A percentile compares a stretch with the other conserved stretches of the same genome.
Evolutionary conservation across 805 yeast species (phyloP).

Genomic region (Candida oleophila): DNA sequence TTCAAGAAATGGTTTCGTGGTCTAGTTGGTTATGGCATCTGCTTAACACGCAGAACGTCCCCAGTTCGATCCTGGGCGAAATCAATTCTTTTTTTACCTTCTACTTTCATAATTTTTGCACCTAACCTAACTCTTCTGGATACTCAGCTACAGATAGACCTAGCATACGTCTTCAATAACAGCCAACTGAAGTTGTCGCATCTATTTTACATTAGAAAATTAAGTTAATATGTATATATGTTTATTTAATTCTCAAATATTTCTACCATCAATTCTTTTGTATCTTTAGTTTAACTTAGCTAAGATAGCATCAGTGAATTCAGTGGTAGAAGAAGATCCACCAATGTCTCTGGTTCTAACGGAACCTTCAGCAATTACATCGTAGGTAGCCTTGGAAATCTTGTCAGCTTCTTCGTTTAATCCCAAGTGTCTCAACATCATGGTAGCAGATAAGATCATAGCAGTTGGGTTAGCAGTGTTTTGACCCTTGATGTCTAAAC

Average conservation of each 20-base stretch:
- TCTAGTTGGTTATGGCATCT: slow-evolving; percentile 85
- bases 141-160: background rate
- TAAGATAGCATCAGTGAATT: slow-evolving; percentile 90
- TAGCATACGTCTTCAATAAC: background rate
- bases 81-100: slow-evolving; percentile 51
- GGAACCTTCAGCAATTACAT: slow-evolving; percentile 86
- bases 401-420: slow-evolving; percentile 80
- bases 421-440: slow-evolving; percentile 95
- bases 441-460: slow-evolving; percentile 85
- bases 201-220: background rate
- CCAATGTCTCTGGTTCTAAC: slow-evolving; percentile 87
- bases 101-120: background rate
- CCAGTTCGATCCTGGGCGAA: slow-evolving; percentile 99
- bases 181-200: background rate
- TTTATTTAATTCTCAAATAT: background rate
- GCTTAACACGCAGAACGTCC: slow-evolving; percentile 99
- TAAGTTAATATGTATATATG: background rate
- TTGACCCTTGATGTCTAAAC: slow-evolving; percentile 92
- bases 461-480: slow-evolving; percentile 98
- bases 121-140: no score
- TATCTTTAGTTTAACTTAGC: slow-evolving; percentile 50
- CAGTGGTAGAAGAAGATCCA: slow-evolving; percentile 85
- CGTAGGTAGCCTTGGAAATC: slow-evolving; percentile 85
- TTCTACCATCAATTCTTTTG: background rate
- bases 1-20: slow-evolving; percentile 4